A percentile compares a stretch with the other conserved stretches of the same genome.
phyloP scores from a whole-genome alignment of 2,329 filamentous ascomycete species.

The Hypoxylon sp. region DNA sequence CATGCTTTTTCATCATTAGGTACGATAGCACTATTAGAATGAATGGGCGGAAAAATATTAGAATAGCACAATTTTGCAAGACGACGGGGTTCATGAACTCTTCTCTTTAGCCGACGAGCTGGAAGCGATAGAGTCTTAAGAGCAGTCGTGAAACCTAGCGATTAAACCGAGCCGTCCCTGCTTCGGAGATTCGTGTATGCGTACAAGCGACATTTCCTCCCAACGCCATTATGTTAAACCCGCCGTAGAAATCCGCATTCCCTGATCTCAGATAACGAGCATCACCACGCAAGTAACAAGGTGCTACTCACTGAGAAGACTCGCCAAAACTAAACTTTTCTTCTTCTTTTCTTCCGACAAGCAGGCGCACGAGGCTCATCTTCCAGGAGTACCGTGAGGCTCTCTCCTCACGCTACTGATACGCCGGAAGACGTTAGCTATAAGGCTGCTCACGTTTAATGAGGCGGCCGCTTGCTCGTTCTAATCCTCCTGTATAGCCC shows the following conservation, averaged over 20 bases:
- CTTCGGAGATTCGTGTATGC: slow-evolving; percentile 11
- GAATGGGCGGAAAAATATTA: neutral
- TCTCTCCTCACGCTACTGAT: slow-evolving; percentile 43
- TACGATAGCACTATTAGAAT: neutral
- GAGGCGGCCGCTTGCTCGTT: slow-evolving; percentile 36
- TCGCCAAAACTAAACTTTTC: slow-evolving; percentile 6
- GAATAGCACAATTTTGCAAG: neutral
- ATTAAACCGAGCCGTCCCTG: slow-evolving; percentile 15
- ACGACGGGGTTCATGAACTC: neutral
- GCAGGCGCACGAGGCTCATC: slow-evolving; percentile 2
- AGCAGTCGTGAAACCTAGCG: slow-evolving; percentile 2
- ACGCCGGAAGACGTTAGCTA: slow-evolving; percentile 44
- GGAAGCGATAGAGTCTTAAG: neutral
- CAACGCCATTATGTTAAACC: slow-evolving; percentile 35
- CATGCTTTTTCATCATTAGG: neutral
- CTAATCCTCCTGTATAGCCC: slow-evolving; percentile 50
- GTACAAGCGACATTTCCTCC: slow-evolving; percentile 26
- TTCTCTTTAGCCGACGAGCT: neutral
- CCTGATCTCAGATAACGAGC: slow-evolving; percentile 2
- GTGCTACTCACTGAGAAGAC: slow-evolving; percentile 18
- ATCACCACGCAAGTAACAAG: slow-evolving; percentile 1
- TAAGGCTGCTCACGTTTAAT: slow-evolving; percentile 40
- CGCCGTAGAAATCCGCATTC: slow-evolving; percentile 13
- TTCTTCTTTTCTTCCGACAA: slow-evolving; percentile 5
- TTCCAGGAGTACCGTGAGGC: slow-evolving; percentile 20